phyloP scores from a whole-genome alignment of 163 green algal genomes.

The Coccomyxa subellipsoidea region DNA sequence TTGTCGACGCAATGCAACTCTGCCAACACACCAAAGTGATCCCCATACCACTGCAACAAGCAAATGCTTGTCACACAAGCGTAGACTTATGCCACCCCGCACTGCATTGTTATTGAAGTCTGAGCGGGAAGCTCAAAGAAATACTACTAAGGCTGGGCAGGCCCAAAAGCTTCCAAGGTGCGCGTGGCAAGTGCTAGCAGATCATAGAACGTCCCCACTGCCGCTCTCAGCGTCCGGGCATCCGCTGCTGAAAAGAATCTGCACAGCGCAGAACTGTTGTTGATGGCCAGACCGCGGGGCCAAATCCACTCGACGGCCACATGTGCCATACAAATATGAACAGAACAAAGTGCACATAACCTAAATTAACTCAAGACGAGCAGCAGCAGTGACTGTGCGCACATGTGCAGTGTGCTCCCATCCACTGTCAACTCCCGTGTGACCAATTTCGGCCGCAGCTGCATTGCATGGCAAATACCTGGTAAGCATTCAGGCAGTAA shows the following conservation, averaged over 20 bases:
- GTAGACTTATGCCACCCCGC: no score
- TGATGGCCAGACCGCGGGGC: neutral
- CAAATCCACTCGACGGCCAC: neutral
- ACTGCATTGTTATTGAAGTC: no score
- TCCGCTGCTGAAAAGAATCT: constrained; percentile 50
- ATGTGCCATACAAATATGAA: neutral
- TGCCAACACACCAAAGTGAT: no score
- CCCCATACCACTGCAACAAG: no score
- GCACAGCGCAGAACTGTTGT: neutral
- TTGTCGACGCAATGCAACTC: no score
- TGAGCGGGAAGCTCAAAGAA: no score
- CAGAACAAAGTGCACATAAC: neutral
- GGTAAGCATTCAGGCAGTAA: no score
- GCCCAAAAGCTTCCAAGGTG: constrained; percentile 48
- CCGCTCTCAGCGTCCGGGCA: constrained; percentile 40
- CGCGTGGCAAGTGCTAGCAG: constrained; percentile 41
- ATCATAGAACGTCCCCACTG: constrained; percentile 56
- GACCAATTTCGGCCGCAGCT: constrained; percentile 51
- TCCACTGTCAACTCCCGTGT: constrained; percentile 35
- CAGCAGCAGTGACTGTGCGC: constrained; percentile 10
- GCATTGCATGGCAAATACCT: constrained; percentile 6
- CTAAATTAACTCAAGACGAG: neutral
- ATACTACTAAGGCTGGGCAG: neutral
- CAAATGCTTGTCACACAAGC: no score
- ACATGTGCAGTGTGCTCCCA: constrained; percentile 33